Evolutionary conservation across 108 stramenopile species (phyloP).

Genomic region (Mayamaea pseudoterrestris): DNA sequence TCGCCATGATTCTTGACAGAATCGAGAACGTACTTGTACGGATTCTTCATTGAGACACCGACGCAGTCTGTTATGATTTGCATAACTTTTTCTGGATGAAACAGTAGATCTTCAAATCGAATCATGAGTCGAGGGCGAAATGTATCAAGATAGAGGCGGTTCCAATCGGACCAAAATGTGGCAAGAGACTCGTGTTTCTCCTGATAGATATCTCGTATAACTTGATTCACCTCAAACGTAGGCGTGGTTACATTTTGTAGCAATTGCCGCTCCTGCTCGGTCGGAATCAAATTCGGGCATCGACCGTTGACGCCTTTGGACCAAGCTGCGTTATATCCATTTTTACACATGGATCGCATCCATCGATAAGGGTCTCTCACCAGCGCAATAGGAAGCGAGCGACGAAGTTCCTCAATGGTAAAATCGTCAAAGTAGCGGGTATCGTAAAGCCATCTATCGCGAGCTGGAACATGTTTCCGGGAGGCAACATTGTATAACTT

Average conservation of each 20-base stretch:
- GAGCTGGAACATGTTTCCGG: conserved; percentile 70
- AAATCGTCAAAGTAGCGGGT: conserved; percentile 10
- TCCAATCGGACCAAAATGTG: conserved; percentile 62
- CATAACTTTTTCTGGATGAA: conserved; percentile 45
- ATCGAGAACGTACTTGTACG: conserved; percentile 14
- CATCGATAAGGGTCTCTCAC: conserved; percentile 64
- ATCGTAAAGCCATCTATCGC: conserved; percentile 20
- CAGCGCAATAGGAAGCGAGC: conserved; percentile 46
- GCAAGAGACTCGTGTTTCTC: conserved; percentile 23
- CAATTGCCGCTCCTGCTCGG: conserved; percentile 18
- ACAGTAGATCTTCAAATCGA: conserved; percentile 77
- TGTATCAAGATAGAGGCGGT: conserved; percentile 43
- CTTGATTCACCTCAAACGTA: neutral
- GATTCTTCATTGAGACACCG: conserved; percentile 47
- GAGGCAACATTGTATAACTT: conserved; percentile 24
- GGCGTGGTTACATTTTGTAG: conserved; percentile 18
- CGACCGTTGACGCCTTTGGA: conserved; percentile 22
- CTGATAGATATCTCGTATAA: conserved; percentile 27
- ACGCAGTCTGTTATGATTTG: conserved; percentile 50
- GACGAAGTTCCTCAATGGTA: conserved; percentile 21
- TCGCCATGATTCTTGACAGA: neutral
- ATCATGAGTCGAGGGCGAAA: conserved; percentile 70
- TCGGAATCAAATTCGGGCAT: conserved; percentile 69
- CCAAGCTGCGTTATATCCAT: conserved; percentile 6
- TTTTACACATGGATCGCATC: conserved; percentile 38